A percentile compares a stretch with the other conserved stretches of the same genome.
phyloP scores from a whole-genome alignment of 2,329 filamentous ascomycete species.

The Colletotrichum orchidophilum region DNA sequence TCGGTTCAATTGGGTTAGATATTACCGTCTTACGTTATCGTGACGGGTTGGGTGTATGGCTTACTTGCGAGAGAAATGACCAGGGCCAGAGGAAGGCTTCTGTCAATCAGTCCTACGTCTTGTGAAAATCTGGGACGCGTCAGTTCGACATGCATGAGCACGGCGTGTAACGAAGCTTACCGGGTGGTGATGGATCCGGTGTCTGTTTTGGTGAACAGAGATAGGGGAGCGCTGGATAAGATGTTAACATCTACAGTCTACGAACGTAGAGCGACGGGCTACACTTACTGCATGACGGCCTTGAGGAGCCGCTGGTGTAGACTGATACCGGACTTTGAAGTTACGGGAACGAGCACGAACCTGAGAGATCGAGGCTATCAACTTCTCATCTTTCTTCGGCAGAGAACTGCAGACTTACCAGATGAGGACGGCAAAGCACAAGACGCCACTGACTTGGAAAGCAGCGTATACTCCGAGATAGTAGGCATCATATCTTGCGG shows the following conservation, averaged over 20 bases:
- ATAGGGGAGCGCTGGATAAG: slow-evolving; percentile 27
- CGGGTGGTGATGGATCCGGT: slow-evolving; percentile 38
- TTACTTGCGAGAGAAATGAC: slow-evolving; percentile 34
- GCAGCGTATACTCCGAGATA: slow-evolving; percentile 38
- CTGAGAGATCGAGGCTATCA: neutral
- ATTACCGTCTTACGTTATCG: neutral
- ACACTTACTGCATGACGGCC: slow-evolving; percentile 25
- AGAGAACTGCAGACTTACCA: neutral
- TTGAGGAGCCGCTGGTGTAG: slow-evolving; percentile 27
- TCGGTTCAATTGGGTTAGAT: neutral
- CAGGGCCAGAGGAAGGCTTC: slow-evolving; percentile 36
- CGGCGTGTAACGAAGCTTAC: slow-evolving; percentile 31
- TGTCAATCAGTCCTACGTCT: slow-evolving; percentile 40
- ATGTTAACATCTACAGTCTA: neutral
- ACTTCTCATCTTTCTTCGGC: neutral
- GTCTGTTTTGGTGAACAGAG: slow-evolving; percentile 34
- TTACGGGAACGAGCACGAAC: slow-evolving; percentile 26
- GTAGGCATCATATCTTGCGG: slow-evolving; percentile 32
- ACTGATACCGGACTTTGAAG: slow-evolving; percentile 26
- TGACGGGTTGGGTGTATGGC: neutral
- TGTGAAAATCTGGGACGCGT: slow-evolving; percentile 34
- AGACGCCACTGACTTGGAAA: slow-evolving; percentile 13
- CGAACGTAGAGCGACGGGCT: neutral
- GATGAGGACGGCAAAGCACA: slow-evolving; percentile 29
- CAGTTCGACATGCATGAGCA: neutral